Percentiles rank a stretch among this genome's conserved stretches.
phyloP scores from a whole-genome alignment of 78 protist species.

The Dictyostelium capitatum region DNA sequence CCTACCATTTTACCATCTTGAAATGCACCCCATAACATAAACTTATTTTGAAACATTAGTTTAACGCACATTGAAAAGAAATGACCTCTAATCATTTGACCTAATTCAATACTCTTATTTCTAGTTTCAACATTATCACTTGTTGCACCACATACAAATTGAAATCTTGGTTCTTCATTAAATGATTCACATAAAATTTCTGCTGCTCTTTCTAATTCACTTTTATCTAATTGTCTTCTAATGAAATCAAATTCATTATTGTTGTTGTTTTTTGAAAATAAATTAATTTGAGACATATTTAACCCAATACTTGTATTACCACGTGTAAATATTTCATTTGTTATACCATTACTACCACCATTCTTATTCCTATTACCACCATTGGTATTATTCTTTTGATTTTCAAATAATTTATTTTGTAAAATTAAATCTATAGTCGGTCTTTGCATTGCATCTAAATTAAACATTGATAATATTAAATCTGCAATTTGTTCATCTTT shows the following conservation, averaged over 20 bases:
- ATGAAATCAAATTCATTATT: slow-evolving; percentile 7
- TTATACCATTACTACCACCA: not conserved
- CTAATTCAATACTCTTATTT: not conserved
- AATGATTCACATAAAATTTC: slow-evolving; percentile 27
- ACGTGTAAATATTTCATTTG: too few relatives aligned
- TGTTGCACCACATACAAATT: slow-evolving; percentile 20
- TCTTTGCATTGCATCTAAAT: slow-evolving; percentile 38
- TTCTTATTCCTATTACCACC: not conserved
- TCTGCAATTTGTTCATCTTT: slow-evolving; percentile 5
- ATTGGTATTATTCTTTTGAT: not conserved
- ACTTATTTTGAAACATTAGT: slow-evolving; percentile 41
- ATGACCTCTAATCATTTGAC: not conserved
- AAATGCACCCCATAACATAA: slow-evolving; percentile 53
- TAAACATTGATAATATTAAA: slow-evolving; percentile 28
- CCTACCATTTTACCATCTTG: slow-evolving; percentile 31
- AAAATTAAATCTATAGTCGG: slow-evolving; percentile 56
- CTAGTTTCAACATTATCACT: not conserved
- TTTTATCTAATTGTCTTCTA: slow-evolving; percentile 56
- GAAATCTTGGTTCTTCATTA: slow-evolving; percentile 40
- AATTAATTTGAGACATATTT: too few relatives aligned
- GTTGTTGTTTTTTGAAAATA: not conserved
- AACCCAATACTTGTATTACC: too few relatives aligned
- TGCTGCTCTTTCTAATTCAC: not conserved
- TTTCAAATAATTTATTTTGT: slow-evolving; percentile 52
- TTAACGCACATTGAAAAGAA: slow-evolving; percentile 17